phyloP scores from a whole-genome alignment of 257 asterid genomes.

The Agastache rugosa region DNA sequence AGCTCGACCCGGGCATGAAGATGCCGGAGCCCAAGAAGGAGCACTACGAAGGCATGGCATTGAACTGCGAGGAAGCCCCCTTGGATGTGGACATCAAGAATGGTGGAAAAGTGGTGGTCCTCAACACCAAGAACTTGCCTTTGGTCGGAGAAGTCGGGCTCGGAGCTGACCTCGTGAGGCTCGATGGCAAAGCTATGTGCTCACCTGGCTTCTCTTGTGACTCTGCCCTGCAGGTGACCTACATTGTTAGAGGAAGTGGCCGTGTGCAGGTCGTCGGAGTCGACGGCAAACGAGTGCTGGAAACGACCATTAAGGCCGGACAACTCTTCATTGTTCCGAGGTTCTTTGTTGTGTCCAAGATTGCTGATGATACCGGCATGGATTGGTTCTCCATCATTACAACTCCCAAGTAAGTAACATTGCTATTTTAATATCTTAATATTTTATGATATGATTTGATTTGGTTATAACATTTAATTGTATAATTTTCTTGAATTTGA shows the following conservation, averaged over 20 bases:
- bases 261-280: conserved; percentile 80
- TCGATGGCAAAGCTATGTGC: conserved; percentile 83
- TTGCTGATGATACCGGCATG: conserved; percentile 75
- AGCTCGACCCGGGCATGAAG: conserved; percentile 39
- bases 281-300: conserved; percentile 78
- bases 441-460: too few species aligned
- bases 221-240: conserved; percentile 91
- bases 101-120: conserved; percentile 71
- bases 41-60: conserved; percentile 54
- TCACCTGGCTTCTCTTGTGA: conserved; percentile 94
- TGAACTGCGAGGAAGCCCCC: conserved; percentile 66
- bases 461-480: too few species aligned
- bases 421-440: neutral
- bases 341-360: conserved; percentile 88
- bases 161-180: conserved; percentile 84
- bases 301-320: conserved; percentile 71
- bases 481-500: neutral
- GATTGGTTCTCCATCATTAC: conserved; percentile 94
- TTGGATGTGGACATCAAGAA: conserved; percentile 57
- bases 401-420: conserved; percentile 74
- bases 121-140: conserved; percentile 87
- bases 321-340: conserved; percentile 78
- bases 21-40: conserved; percentile 61
- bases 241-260: conserved; percentile 81
- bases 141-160: conserved; percentile 81